These are phyloP conservation scores for Scutellaria baicalensis DNA, from an alignment of 257 asterid species.

Conservation along the genomic window DNA sequence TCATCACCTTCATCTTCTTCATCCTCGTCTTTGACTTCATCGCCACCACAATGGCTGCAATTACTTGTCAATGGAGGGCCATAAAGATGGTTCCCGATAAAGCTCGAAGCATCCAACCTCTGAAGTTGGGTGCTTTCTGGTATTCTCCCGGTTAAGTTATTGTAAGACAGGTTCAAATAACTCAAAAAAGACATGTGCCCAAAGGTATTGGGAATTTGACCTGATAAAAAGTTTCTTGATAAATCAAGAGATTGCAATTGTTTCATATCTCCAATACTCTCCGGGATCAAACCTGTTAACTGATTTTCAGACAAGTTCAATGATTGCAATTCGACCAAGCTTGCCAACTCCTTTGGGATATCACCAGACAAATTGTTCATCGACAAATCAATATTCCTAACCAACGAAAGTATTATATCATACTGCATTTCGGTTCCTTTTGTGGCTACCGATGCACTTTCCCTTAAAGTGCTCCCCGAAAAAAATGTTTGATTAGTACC, in stretches of 20 bases:
- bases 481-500: fast-evolving
- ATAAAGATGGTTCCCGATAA: neutral
- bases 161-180: neutral
- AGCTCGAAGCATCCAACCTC: constrained; percentile 1
- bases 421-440: neutral
- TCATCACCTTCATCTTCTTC: neutral
- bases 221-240: neutral
- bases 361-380: neutral
- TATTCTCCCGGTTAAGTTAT: neutral
- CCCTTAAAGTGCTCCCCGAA: neutral
- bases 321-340: neutral
- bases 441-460: neutral
- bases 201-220: neutral
- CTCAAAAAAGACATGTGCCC: neutral
- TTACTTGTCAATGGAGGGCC: neutral
- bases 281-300: neutral
- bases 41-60: neutral
- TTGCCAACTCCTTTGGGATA: constrained; percentile 3
- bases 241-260: constrained; percentile 7
- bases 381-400: neutral
- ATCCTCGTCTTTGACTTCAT: neutral
- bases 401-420: neutral
- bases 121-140: constrained; percentile 2
- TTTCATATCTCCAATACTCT: constrained; percentile 7
- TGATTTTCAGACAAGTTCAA: neutral